phyloP scores from a whole-genome alignment of 179 eudicot genomes.

The Carnegiea gigantea region DNA sequence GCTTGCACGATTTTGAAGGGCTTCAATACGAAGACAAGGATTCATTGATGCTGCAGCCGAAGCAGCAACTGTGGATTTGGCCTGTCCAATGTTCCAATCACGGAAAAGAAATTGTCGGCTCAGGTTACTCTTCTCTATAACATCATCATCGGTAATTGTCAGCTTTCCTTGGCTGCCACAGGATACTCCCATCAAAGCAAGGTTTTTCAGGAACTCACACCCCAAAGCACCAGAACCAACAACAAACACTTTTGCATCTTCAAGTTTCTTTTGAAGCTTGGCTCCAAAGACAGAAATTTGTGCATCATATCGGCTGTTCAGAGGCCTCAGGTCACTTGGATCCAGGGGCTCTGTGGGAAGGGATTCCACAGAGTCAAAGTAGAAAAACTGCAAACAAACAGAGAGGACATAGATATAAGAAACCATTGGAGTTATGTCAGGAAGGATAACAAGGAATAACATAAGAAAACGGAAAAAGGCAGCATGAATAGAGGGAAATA shows the following conservation, averaged over 20 bases:
- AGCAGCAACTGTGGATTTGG: constrained; percentile 96
- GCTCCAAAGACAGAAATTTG: constrained; percentile 93
- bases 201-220: constrained; percentile 85
- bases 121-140: constrained; percentile 91
- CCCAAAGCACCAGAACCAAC: constrained; percentile 98
- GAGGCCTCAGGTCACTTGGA: constrained; percentile 63
- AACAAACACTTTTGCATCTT: constrained; percentile 68
- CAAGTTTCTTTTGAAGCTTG: constrained; percentile 81
- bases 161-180: constrained; percentile 65
- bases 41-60: constrained; percentile 78
- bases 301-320: constrained; percentile 88
- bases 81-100: constrained; percentile 96
- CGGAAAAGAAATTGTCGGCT: constrained; percentile 95
- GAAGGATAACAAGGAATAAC: background rate
- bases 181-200: constrained; percentile 93
- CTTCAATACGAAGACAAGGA: constrained; percentile 58
- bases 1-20: constrained; percentile 86
- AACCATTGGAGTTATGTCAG: background rate
- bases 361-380: constrained; percentile 93
- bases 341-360: constrained; percentile 76
- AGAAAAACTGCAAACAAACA: constrained; percentile 66
- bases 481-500: background rate
- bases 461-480: background rate
- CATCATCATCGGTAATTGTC: constrained; percentile 94
- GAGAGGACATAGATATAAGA: background rate